Evolutionary conservation across 2,329 filamentous ascomycete genomes (phyloP).

Genomic region (Colletotrichum coccodes): DNA sequence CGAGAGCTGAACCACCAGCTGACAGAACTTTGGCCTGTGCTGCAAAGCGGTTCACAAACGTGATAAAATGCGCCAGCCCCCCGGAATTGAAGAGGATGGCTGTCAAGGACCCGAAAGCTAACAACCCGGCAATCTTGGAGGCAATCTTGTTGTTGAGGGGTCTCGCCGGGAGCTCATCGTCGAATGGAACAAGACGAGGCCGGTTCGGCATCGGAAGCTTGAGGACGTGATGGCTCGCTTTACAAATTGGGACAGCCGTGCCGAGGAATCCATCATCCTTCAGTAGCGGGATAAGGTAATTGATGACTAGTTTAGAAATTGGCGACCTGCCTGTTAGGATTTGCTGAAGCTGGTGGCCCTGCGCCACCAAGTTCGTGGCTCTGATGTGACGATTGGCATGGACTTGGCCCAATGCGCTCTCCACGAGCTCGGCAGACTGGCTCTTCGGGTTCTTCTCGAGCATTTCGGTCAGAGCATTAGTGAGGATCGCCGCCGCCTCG

Average conservation of each 20-base stretch:
- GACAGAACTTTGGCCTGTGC: not conserved
- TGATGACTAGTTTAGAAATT: not conserved
- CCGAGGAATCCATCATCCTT: slow-evolving; percentile 5
- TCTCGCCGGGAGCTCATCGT: slow-evolving; percentile 6
- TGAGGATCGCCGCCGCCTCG: slow-evolving; percentile 36
- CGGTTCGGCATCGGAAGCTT: slow-evolving; percentile 1
- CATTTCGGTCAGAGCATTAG: slow-evolving; percentile 29
- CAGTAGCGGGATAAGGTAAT: slow-evolving; percentile 2
- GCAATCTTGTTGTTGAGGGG: not conserved
- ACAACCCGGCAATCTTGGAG: not conserved
- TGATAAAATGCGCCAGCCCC: not conserved
- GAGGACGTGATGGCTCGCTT: slow-evolving; percentile 4
- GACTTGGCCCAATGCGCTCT: slow-evolving; percentile 1
- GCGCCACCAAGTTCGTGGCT: not conserved
- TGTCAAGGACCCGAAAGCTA: not conserved
- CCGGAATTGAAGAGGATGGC: not conserved
- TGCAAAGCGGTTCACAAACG: not conserved
- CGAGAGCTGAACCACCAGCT: not conserved
- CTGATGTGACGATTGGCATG: slow-evolving; percentile 12
- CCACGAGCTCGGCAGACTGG: not conserved
- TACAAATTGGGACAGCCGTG: not conserved
- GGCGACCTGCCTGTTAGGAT: slow-evolving; percentile 10
- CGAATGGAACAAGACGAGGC: not conserved
- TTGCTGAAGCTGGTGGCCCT: slow-evolving; percentile 16
- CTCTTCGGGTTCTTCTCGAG: slow-evolving; percentile 13